Percentiles rank a stretch among this genome's conserved stretches.
Evolutionary conservation across 331 rosid genomes (phyloP).

Genomic region (Spiraea crenata): DNA sequence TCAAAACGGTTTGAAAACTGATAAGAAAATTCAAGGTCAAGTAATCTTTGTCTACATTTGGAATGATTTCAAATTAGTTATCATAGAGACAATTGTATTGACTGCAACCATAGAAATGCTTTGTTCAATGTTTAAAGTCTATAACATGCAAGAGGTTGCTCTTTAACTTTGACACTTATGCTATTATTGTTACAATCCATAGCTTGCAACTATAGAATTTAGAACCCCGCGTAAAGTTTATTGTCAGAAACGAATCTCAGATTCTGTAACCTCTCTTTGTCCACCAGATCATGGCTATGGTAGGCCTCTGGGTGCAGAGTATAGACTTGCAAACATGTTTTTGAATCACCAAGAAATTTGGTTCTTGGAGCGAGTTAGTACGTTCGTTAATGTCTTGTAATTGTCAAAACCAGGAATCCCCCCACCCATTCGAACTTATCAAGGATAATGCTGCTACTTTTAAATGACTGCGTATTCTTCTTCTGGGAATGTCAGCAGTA

Average conservation of each 20-base stretch:
- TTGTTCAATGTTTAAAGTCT: not conserved
- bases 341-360: not conserved
- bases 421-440: not conserved
- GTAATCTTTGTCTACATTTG: too few relatives aligned
- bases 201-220: conserved; percentile 7
- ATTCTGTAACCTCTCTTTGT: not conserved
- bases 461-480: not conserved
- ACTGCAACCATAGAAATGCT: not conserved
- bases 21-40: too few relatives aligned
- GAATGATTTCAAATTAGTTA: too few relatives aligned
- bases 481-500: not conserved
- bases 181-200: not conserved
- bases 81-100: not conserved
- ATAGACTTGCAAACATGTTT: not conserved
- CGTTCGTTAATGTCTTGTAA: not conserved
- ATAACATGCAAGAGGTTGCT: not conserved
- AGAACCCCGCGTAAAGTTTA: not conserved
- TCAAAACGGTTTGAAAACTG: not conserved
- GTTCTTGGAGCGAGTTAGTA: not conserved
- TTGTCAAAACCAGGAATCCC: not conserved
- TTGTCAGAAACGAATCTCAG: not conserved
- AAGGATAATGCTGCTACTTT: not conserved
- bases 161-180: not conserved
- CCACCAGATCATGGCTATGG: not conserved
- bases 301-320: not conserved